These are phyloP conservation scores for Penicillium sp. DNA, from an alignment of 2,329 filamentous ascomycete species.

Conservation along the genomic window DNA sequence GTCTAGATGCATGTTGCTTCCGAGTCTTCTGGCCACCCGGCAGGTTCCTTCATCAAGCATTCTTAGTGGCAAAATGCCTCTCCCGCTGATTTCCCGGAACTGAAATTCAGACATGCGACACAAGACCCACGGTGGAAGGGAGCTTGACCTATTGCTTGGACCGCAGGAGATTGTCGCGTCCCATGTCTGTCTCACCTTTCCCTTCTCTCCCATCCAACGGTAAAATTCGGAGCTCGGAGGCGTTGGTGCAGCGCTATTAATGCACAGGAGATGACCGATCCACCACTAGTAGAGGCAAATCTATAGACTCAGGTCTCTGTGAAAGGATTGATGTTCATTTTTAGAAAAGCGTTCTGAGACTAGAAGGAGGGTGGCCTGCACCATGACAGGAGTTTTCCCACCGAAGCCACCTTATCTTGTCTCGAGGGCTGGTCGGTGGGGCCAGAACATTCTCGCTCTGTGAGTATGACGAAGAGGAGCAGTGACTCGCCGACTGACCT, in stretches of 20 bases:
- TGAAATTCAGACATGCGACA: constrained; percentile 8
- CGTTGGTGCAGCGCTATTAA: constrained; percentile 1
- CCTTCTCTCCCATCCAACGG: neutral
- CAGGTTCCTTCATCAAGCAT: constrained; percentile 1
- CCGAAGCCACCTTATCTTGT: neutral
- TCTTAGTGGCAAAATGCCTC: constrained; percentile 9
- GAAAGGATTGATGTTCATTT: neutral
- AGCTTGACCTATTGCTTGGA: neutral
- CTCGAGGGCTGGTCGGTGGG: neutral
- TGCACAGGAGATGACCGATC: constrained; percentile 12
- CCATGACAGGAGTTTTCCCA: neutral
- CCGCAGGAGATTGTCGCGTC: neutral
- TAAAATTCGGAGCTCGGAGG: constrained; percentile 8
- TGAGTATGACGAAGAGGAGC: neutral
- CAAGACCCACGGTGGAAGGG: neutral
- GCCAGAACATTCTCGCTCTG: neutral
- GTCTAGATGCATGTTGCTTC: neutral
- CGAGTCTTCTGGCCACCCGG: neutral
- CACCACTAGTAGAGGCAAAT: constrained; percentile 10
- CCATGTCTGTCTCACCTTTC: neutral
- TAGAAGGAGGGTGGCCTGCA: neutral
- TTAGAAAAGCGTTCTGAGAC: neutral
- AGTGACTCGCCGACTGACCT: neutral
- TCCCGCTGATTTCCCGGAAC: constrained; percentile 5
- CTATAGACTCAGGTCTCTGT: neutral